Evolutionary conservation across 202 grass and related monocot genomes (phyloP), one percentile per base, ranked within the genome.

Genomic region (Dendrocalamus latiflorus): DNA sequence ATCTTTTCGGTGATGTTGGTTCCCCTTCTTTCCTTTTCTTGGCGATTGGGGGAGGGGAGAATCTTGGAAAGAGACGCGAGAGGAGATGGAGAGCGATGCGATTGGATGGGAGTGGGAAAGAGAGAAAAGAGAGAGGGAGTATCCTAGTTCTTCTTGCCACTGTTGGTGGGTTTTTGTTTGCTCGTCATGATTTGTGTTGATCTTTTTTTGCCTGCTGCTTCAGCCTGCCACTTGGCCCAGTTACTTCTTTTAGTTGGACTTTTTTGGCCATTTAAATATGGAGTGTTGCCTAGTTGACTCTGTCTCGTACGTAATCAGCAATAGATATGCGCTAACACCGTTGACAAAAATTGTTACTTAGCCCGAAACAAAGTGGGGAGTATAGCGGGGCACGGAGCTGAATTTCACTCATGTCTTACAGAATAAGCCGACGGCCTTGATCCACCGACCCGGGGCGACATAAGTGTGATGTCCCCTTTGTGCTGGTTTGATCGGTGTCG

Each of bases 1-100:
- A 84, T 87, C 81, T 84, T 87, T 85, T 86, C 20, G 62, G 53
- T 57, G 71, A 89, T 24, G 83, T 77, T 47, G 17, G 57, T 38
- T 68, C 20, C 48, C n/a, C 62, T 47, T 30, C 76, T 60, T 65
- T 81, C 21, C 33, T 49, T 72, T 82, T 60, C 80, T 42, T 45
- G 39, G 59, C 61, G 75, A 76, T 49, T 72, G n/a, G 58, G 36
- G 65, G 36, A 10, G 61, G 1, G 37, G 38, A 76, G 80, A 87
- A 90, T 90, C 84, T 74, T 8, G 75, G 74, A 86, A 87, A 84
- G 88, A 60, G 22, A 21, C 36, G 22, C 20, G 78, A 30, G 68
- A 49, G 53, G 58, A 74, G 83, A 62, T 44, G 79, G 79, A 80
- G 44, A 36, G 39, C 47, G 70, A 86, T 68, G 84, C 56, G 88